Base-by-base conservation (phyloP, 1,139 yeast species). In the Sugiyamaella grinbergsii region DNA sequence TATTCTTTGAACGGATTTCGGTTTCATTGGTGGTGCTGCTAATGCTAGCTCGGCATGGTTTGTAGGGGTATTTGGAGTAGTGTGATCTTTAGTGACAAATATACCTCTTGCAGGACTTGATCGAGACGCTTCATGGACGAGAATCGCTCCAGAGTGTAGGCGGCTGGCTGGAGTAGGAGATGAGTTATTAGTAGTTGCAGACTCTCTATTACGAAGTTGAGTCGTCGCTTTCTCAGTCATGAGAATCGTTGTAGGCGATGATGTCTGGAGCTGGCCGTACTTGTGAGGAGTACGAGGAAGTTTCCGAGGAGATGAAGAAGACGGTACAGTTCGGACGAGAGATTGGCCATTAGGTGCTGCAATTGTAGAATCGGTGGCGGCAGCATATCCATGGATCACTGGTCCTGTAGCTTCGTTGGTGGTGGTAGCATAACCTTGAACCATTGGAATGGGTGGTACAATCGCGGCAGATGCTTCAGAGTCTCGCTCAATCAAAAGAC, bases 61-160 rank as follows among this genome's bases (percentile, higher is more conserved):
- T 11, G 39, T 47, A 34, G 44, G 44, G 33, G 48, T 50, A 19
- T 49, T 54, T 19, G 54, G 50, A 8, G 56, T 22, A 8, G 44
- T 29, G 32, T 43, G 52, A 15, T 49, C 48, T n/a, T 38, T 44
- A 24, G 53, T 45, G n/a, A 54, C 41, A 42, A 60, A 64, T 29
- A 62, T 54, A 2, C 68, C 68, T 56, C 63, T 60, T 15, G 68
- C 68, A 1, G 68, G 68, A 32, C 63, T 55, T 16, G 59, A 54
- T 37, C 61, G 65, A 23, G 64, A 61, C 3, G 68, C 67, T 19
- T 52, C 63, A 13, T 64, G 53, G n/a, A 64, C 65, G 8, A 64
- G 58, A 34, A 58, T 57, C 4, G 65, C 55, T 10, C 54, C 50
- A 6, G 65, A 60, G 33, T 55, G 58, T 50, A 54, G 50, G 13